Percentiles rank a stretch among this genome's conserved stretches.
Evolutionary conservation across 192 early-diverging fungal species (phyloP).

Genomic region (Gonapodya prolifera): DNA sequence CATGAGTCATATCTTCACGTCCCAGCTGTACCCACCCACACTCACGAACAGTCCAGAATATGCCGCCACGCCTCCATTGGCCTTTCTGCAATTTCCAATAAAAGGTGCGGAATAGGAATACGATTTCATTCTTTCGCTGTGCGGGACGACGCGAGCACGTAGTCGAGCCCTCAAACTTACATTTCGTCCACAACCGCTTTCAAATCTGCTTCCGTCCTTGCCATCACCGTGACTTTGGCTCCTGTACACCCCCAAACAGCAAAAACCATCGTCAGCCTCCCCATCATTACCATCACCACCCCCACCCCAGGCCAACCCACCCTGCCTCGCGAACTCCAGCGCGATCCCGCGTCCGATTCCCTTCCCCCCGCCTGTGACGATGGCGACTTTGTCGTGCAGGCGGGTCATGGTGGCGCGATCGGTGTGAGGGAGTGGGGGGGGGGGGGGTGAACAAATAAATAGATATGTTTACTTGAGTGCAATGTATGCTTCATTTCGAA

Average conservation of each 20-base stretch:
- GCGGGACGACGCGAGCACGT: neutral
- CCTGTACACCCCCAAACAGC: neutral
- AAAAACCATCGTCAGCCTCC: neutral
- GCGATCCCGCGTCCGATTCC: neutral
- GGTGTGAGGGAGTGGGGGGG: too few relatives aligned
- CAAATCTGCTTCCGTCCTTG: neutral
- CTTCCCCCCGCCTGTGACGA: neutral
- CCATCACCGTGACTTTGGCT: neutral
- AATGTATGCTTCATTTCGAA: too few relatives aligned
- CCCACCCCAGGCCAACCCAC: neutral
- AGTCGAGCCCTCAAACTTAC: neutral
- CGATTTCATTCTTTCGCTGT: neutral
- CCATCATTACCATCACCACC: too few relatives aligned
- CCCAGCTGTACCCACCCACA: neutral
- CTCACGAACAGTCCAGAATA: neutral
- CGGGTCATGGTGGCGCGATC: too few relatives aligned
- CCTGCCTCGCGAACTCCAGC: neutral
- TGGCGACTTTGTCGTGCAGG: neutral
- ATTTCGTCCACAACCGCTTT: neutral
- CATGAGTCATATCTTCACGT: neutral
- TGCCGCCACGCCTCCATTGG: neutral
- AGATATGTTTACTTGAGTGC: too few relatives aligned
- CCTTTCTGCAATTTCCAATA: too few relatives aligned
- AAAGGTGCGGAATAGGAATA: too few relatives aligned
- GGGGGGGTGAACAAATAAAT: too few relatives aligned